phyloP scores from a whole-genome alignment of 805 yeast species.

The Kluyveromyces lactis region DNA sequence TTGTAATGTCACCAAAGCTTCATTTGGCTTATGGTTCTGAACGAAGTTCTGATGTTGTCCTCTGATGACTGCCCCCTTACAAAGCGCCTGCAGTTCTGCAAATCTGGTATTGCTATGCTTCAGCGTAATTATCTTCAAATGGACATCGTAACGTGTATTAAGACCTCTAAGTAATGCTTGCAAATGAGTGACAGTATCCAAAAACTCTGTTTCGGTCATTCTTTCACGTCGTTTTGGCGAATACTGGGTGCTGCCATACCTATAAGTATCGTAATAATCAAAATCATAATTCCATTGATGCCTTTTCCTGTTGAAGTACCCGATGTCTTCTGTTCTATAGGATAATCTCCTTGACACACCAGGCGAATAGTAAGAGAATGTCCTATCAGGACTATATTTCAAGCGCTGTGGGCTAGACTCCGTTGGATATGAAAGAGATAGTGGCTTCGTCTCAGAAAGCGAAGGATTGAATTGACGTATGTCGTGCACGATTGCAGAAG shows the following conservation, averaged over 20 bases:
- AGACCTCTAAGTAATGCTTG: conserved; percentile 72
- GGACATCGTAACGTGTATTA: conserved; percentile 51
- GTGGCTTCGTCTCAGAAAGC: conserved; percentile 5
- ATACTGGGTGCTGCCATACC: conserved; percentile 14
- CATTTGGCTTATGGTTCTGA: neutral
- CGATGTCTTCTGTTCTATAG: conserved; percentile 15
- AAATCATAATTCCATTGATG: conserved; percentile 18
- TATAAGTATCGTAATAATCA: conserved; percentile 16
- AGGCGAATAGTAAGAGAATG: conserved; percentile 28
- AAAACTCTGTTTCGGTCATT: conserved; percentile 26
- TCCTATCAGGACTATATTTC: conserved; percentile 22
- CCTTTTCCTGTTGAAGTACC: conserved; percentile 23
- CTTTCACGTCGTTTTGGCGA: conserved; percentile 24
- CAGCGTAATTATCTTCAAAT: conserved; percentile 39
- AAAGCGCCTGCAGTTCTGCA: conserved; percentile 32
- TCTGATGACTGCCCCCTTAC: conserved; percentile 36
- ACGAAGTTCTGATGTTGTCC: conserved; percentile 1
- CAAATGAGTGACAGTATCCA: conserved; percentile 36
- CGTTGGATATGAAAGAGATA: conserved; percentile 2
- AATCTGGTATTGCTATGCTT: neutral
- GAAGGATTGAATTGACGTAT: conserved; percentile 1
- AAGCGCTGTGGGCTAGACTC: conserved; percentile 6
- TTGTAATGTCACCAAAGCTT: conserved; percentile 35
- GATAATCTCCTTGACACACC: conserved; percentile 22
- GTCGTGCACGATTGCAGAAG: conserved; percentile 4